Base-by-base conservation (phyloP, 164 flowering plant species). In the Magnolia sinica region DNA sequence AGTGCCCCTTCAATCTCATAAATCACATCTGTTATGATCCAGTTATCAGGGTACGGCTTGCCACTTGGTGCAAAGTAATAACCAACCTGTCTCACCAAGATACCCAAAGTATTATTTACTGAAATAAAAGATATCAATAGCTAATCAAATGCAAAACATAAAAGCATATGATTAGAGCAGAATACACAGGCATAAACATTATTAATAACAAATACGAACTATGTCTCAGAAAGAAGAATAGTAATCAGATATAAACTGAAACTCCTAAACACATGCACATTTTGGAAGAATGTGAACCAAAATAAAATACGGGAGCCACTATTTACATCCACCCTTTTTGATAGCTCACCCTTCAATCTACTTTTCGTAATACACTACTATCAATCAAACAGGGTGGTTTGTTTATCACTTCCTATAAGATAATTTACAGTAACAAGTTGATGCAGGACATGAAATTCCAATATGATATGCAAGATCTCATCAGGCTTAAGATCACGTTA, bases 11-110 rank as follows among this genome's bases (percentile, higher is more conserved):
- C 99, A 75, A 80, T 49, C 85, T 96, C 99, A 86, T 91, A 96
- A 64, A 92, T 84, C 73, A 94, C 82, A 87, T 96, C 99, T 67
- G 99, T 96, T 76, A 92, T 86, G 83, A 96, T 96, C 99, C 99
- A 96, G 83, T 96, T 96, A 83, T 96, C 99, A 80, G 99, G 99
- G 81, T 96, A 96, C 67, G 99, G 98, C 86, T 96, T 96, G 68
- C 99, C 99, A 87, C 99, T 96, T 55, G 98, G 99, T 77, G 99
- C 99, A 88, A 91, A 90, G 86, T 92, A 91, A 77, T 94, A 94
- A 18, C 99, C 99, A 72, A 94, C 96, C 99, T 96, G 93, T 78
- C 78, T 76, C n/a, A 18, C 77, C 78, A 87, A 74, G 50, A 85
- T 71, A 71, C 24, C 19, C 69, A 52, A 69, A 74, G 65, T n/a